A percentile compares a stretch with the other conserved stretches of the same genome.
phyloP scores from a whole-genome alignment of 1,284 basidiomycete genomes.

The Fomitopsis palustris region DNA sequence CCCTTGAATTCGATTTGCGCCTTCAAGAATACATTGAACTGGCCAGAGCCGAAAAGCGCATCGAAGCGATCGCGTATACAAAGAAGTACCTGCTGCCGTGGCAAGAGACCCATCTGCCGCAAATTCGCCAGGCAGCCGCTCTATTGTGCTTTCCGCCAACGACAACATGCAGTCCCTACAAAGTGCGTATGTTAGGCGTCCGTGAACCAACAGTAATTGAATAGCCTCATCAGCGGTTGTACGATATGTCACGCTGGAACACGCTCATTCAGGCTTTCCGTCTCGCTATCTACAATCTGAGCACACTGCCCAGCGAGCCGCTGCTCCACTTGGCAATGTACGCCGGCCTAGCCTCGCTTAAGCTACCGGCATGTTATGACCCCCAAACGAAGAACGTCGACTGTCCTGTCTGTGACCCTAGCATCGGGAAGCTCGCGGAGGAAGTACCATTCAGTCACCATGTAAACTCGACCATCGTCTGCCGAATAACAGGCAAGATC shows the following conservation, averaged over 20 bases:
- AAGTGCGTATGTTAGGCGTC: constrained; percentile 38
- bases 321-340: constrained; percentile 84
- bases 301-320: constrained; percentile 83
- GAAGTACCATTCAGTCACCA: constrained; percentile 94
- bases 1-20: constrained; percentile 93
- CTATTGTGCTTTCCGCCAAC: constrained; percentile 71
- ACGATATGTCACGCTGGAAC: constrained; percentile 76
- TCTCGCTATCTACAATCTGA: constrained; percentile 79
- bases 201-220: background rate
- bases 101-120: constrained; percentile 73
- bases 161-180: constrained; percentile 69
- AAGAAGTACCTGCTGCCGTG: constrained; percentile 82
- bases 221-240: constrained; percentile 59
- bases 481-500: constrained; percentile 84
- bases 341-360: constrained; percentile 84
- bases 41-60: constrained; percentile 60
- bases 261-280: constrained; percentile 76
- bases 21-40: constrained; percentile 97
- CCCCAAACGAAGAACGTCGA: constrained; percentile 70
- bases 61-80: constrained; percentile 83
- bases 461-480: constrained; percentile 93
- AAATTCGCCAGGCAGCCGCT: constrained; percentile 76
- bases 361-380: constrained; percentile 76
- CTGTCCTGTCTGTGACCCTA: constrained; percentile 87
- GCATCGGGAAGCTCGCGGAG: constrained; percentile 73